Base-by-base conservation (phyloP, 1,139 yeast species). In the Suhomyces atakaporum region DNA sequence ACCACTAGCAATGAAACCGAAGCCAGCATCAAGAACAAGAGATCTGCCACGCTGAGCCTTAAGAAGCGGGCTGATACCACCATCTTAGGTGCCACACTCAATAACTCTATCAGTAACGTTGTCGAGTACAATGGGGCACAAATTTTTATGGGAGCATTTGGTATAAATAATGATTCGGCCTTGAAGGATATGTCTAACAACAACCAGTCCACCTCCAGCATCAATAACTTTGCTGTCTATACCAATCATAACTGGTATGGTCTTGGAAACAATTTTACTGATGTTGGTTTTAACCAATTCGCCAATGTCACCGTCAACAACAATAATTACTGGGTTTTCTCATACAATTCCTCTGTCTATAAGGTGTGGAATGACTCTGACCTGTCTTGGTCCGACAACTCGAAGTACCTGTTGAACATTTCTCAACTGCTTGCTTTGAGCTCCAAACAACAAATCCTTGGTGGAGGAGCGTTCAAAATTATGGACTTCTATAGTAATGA, bases 361-460 rank as follows among this genome's bases (percentile, higher is more conserved):
- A 46, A 47, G 35, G 54, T 69, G 2, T 75, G 79, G 76, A 75
- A 75, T 46, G 60, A 60, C 33, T 49, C 69, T 3, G 49, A 60
- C 33, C 41, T 44, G 3, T 35, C 53, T 27, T 66, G 75, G 71
- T 54, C 67, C n/a, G 38, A 44, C 22, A 58, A 68, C 35, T 36
- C 59, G 5, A 60, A 60, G 9, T 71, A 62, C 11, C 52, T 49
- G 40, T 51, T 76, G 35, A 56, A 60, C 32, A 50, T 75, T 13
- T 55, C 71, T 12, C 65, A 61, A 32, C 72, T 74, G 1, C 42
- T 58, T 4, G 36, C 41, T 39, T 27, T 63, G 31, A 43, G 51
- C 30, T 33, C 53, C 16, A 39, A 55, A 24, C 62, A 62, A 43
- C 63, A 66, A 56, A 40, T 69, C 31, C 49, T 75, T 33, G 57